A percentile compares a stretch with the other conserved stretches of the same genome.
Conservation (phyloP, 441 rosid species). For the Erodium trifolium region DNA sequence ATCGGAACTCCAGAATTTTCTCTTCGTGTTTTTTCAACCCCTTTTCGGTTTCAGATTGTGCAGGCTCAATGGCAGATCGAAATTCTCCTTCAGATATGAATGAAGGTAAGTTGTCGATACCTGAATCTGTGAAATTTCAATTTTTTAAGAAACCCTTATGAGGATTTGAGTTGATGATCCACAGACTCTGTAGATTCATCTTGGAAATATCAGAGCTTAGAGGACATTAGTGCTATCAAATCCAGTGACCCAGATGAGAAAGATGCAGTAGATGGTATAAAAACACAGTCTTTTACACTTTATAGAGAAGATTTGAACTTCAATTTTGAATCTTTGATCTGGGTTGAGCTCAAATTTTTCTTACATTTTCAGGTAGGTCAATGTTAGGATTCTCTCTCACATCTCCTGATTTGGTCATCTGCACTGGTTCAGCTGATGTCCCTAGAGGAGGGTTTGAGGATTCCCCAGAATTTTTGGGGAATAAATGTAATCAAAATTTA, state of each 20-base stretch:
- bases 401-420: slow-evolving; percentile 65
- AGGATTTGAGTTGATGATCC: slow-evolving; percentile 8
- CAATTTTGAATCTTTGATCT: not conserved
- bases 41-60: too few relatives aligned
- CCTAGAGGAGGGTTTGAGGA: slow-evolving; percentile 28
- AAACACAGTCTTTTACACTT: not conserved
- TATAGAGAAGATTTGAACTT: not conserved
- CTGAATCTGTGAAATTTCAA: not conserved
- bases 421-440: slow-evolving; percentile 61
- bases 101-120: slow-evolving; percentile 24
- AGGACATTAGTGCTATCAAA: slow-evolving; percentile 8
- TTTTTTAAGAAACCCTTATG: slow-evolving; percentile 5
- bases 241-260: slow-evolving; percentile 15
- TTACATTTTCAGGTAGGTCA: slow-evolving; percentile 33
- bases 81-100: slow-evolving; percentile 22
- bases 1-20: not conserved
- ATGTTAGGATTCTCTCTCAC: slow-evolving; percentile 49
- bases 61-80: slow-evolving; percentile 29
- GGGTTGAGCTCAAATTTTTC: not conserved
- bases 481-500: slow-evolving; percentile 11
- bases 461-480: slow-evolving; percentile 37
- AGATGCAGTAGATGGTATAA: slow-evolving; percentile 26
- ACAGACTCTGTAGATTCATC: slow-evolving; percentile 21
- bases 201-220: slow-evolving; percentile 24
- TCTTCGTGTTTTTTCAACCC: not conserved